Base-by-base conservation (phyloP, 805 yeast genomes). In the Ogataea polymorpha region DNA sequence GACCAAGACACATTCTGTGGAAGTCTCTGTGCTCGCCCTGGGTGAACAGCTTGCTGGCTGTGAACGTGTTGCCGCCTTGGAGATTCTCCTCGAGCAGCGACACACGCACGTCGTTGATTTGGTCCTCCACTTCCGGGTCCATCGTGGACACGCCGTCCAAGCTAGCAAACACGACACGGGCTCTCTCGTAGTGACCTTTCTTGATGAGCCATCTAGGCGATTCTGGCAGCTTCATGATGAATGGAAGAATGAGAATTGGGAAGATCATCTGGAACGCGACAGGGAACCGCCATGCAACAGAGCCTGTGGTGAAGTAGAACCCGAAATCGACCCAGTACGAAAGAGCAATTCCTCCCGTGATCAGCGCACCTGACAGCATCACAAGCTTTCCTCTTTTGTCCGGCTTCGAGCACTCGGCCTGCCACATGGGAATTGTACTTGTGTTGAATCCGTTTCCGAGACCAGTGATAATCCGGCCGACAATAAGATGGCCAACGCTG, bases 1-100 rank as follows among this genome's bases (percentile, higher is more conserved):
- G 56, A 2, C 71, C 75, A 26, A 75, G 62, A 49, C 63, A 57
- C n/a, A 65, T 57, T 46, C 80, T 62, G 39, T 74, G 80, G 56
- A 74, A 73, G 46, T 72, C 67, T 44, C 68, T 61, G 40, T 67
- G 67, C 35, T 66, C 60, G 25, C 75, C 77, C 42, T 67, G 70
- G 9, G 56, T 55, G 40, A 71, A 56, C 29, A 72, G 52, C n/a
- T 54, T 49, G 6, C 39, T 46, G 25, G 58, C 49, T 2, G 53
- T 51, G 48, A 63, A 48, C 15, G 49, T 43, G 27, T 58, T 58
- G 13, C 55, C 64, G 18, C 49, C 55, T 15, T 10, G 34, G 8
- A 37, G 20, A 14, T 44, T 41, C 29, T 58, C 62, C 21, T 49
- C 54, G 9, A 26, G 38, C n/a, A 56, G 35, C 3, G 56, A 53